These are phyloP conservation scores for Arthrinium phaeospermum DNA, from an alignment of 2,329 filamentous ascomycete genomes.

Conservation along the genomic window DNA sequence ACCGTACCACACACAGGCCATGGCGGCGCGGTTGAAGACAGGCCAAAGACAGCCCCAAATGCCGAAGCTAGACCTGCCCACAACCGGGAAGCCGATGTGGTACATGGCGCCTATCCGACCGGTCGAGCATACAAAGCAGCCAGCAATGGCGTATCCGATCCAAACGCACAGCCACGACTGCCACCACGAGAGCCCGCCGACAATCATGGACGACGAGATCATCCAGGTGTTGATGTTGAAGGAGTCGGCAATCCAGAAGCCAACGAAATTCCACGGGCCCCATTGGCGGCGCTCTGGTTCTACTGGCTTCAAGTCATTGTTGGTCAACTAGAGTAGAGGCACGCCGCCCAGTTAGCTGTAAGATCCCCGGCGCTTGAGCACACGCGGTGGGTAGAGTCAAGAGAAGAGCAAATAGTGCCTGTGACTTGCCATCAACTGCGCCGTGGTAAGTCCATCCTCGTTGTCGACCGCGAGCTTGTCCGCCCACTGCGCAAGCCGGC, in stretches of 20 bases:
- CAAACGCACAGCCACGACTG: slow-evolving; percentile 90
- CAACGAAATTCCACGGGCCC: slow-evolving; percentile 87
- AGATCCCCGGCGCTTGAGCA: neutral
- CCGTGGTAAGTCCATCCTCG: slow-evolving; percentile 77
- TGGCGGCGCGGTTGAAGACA: slow-evolving; percentile 85
- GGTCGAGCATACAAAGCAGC: slow-evolving; percentile 75
- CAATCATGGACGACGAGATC: slow-evolving; percentile 85
- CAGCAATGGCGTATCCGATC: slow-evolving; percentile 82
- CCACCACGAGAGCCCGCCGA: slow-evolving; percentile 84
- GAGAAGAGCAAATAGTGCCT: neutral
- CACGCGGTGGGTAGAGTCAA: neutral
- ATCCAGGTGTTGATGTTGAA: slow-evolving; percentile 96
- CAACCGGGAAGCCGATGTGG: slow-evolving; percentile 88
- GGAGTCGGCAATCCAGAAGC: slow-evolving; percentile 84
- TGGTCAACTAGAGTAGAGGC: slow-evolving; percentile 64
- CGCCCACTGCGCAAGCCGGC: slow-evolving; percentile 49
- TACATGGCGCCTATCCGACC: slow-evolving; percentile 86
- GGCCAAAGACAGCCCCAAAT: slow-evolving; percentile 92
- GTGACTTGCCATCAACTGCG: slow-evolving; percentile 74
- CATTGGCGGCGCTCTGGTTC: slow-evolving; percentile 82
- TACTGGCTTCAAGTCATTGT: slow-evolving; percentile 81
- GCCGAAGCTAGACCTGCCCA: slow-evolving; percentile 78
- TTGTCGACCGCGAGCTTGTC: slow-evolving; percentile 73
- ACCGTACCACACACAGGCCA: slow-evolving; percentile 88
- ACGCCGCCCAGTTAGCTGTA: neutral